Base-by-base conservation (phyloP, 495 filamentous ascomycete genomes). In the Haplographium delicatum region DNA sequence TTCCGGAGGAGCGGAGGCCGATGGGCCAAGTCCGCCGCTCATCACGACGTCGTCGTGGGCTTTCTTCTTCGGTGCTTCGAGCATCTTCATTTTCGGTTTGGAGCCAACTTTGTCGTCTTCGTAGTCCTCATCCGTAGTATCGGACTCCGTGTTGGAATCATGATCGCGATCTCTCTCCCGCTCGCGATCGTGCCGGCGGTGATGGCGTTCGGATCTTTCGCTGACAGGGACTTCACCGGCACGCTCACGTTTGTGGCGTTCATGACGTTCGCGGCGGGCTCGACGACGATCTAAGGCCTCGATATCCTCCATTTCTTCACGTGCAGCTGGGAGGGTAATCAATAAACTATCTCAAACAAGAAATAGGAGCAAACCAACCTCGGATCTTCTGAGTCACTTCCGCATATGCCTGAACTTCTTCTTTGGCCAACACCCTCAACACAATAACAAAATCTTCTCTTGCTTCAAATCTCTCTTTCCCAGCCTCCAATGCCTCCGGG, bases 391-490 rank as follows among this genome's bases (percentile, higher is more conserved):
- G 78, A 1, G 89, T 95, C 23, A 81, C 83, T 37, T 79, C 75
- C 10, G 88, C 86, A 60, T 88, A 85, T 3, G 72, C 79, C 61
- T 93, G 83, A 39, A 95, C 89, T 58, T 95, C 87, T 47, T 90
- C 85, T 67, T 85, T 86, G 20, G 72, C 80, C 58, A 95, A 62
- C 15, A 93, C 88, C 30, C 88, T 71, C 50, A 93, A 67, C 4
- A 93, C 88, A 66, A 95, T 91, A 30, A 95, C 86, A 63, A 86
- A 88, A 38, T 91, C 86, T 40, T 85, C 71, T 34, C 86, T 76
- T 58, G 90, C 82, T 59, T 91, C 88, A 57, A 80, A 95, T 20
- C 89, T 79, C 68, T 93, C 88, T 57, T 86, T 83, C 1, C 81
- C 86, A 11, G 81, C 73, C 50, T 84, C 81, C 44, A 95, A 69